These are phyloP conservation scores for Rhizophora mangle DNA, from an alignment of 345 rosid genomes.

Conservation along the genomic window DNA sequence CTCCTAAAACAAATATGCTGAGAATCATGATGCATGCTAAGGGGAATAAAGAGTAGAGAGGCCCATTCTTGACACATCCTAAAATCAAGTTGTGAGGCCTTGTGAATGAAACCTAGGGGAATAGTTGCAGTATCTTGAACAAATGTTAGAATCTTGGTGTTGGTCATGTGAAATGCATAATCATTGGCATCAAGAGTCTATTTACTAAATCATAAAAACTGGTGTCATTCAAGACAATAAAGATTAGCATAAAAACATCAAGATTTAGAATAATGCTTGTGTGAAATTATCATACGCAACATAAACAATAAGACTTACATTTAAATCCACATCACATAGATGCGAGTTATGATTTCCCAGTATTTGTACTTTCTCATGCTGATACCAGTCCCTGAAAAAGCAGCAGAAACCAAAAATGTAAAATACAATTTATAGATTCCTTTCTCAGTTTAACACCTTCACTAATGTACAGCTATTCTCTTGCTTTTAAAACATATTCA, in stretches of 20 bases:
- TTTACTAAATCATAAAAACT: too few species aligned
- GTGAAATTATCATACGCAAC: background rate
- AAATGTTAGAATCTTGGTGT: background rate
- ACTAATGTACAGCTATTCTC: background rate
- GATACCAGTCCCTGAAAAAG: conserved; percentile 68
- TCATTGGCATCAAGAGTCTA: background rate
- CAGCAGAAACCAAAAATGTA: conserved; percentile 17
- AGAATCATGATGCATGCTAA: conserved; percentile 7
- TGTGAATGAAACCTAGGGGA: background rate
- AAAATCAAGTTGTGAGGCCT: background rate
- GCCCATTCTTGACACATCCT: background rate
- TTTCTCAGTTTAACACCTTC: background rate
- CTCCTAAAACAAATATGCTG: conserved; percentile 46
- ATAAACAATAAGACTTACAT: conserved; percentile 43
- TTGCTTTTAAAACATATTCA: background rate
- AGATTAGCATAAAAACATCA: background rate
- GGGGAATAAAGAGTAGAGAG: background rate
- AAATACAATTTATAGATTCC: background rate
- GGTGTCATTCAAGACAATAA: too few species aligned
- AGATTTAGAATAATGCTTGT: background rate
- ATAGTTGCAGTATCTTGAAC: background rate
- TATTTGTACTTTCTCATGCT: conserved; percentile 51
- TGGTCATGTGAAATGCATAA: background rate
- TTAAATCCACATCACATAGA: conserved; percentile 63
- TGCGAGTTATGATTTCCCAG: conserved; percentile 61